Evolutionary conservation across 768 basidiomycete species (phyloP), one percentile per base, ranked within the genome.

Genomic region (Cytidiella melzeri): DNA sequence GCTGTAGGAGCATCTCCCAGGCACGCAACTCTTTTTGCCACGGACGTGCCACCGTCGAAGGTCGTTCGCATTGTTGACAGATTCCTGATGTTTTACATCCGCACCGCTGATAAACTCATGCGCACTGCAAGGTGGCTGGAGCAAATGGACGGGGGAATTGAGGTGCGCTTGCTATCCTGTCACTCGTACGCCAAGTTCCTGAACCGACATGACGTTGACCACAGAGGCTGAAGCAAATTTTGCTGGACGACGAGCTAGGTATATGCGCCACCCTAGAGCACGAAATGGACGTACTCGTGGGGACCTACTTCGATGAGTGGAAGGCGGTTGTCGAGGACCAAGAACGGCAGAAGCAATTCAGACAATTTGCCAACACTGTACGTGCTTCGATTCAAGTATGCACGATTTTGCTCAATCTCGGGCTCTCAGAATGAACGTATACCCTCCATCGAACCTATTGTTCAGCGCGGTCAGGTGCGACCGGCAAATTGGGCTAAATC

Each of bases 41-140:
- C 62, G 38, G 84, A 87, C 58, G 84, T 89, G 1, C 79, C 84
- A 0, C 80, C 79, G 0, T 72, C 74, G n/a, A 70, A 78, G 53
- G 83, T 81, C 18, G 59, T 84, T 37, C 69, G 71, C 15, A 76
- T 83, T 46, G 69, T 84, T 36, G 84, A 87, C 60, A 70, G 84
- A 26, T 87, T 78, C 67, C 59, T 83, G 2, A 77, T 77, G 64
- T 79, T 74, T 50, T 89, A 87, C 62, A 87, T 89, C 57, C 74
- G 73, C 55, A 83, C 85, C 0, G 85, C 86, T 3, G 85, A 89
- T 61, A 75, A 72, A 53, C 70, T 89, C 11, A 77, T 78, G 66
- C 76, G 85, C 4, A 89, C 86, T 1, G 83, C 85, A 1, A 69
- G 83, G 9, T 89, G 86, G 85, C 65, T 87, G 4, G 85, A 87